A percentile compares a stretch with the other conserved stretches of the same genome.
Evolutionary conservation across 768 basidiomycete genomes (phyloP).

Genomic region (Lactifluus piperatus): DNA sequence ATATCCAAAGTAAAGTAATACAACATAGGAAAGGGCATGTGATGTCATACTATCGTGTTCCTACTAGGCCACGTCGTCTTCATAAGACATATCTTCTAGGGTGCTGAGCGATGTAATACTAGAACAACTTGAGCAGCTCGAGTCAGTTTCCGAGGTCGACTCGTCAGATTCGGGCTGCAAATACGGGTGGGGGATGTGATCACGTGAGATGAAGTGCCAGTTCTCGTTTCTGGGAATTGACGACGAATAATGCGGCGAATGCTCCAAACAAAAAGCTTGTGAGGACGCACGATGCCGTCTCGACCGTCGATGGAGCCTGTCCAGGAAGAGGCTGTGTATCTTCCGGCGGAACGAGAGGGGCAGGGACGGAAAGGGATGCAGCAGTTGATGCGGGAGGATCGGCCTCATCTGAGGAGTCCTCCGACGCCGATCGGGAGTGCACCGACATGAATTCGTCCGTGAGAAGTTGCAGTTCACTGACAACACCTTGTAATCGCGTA

Average conservation of each 20-base stretch:
- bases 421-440: constrained; percentile 21
- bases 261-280: constrained; percentile 55
- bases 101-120: constrained; percentile 20
- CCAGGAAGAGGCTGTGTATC: constrained; percentile 6
- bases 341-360: constrained; percentile 21
- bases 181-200: background rate
- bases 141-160: constrained; percentile 4
- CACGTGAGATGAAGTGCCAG: constrained; percentile 20
- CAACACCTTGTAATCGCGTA: constrained; percentile 38
- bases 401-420: constrained; percentile 14
- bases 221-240: constrained; percentile 21
- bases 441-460: constrained; percentile 32
- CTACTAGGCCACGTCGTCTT: background rate
- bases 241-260: constrained; percentile 37
- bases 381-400: background rate
- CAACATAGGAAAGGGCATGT: background rate
- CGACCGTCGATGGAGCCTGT: constrained; percentile 19
- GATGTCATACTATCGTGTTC: background rate
- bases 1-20: constrained; percentile 11
- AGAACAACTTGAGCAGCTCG: constrained; percentile 20
- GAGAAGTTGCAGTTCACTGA: constrained; percentile 41
- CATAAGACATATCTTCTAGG: constrained; percentile 6
- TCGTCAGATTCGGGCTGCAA: constrained; percentile 9
- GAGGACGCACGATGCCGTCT: constrained; percentile 38
- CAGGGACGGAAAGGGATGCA: constrained; percentile 7